Percentiles rank a stretch among this genome's conserved stretches.
Conservation (phyloP, 495 filamentous ascomycete species). For the Penicillium bovifimosum region DNA sequence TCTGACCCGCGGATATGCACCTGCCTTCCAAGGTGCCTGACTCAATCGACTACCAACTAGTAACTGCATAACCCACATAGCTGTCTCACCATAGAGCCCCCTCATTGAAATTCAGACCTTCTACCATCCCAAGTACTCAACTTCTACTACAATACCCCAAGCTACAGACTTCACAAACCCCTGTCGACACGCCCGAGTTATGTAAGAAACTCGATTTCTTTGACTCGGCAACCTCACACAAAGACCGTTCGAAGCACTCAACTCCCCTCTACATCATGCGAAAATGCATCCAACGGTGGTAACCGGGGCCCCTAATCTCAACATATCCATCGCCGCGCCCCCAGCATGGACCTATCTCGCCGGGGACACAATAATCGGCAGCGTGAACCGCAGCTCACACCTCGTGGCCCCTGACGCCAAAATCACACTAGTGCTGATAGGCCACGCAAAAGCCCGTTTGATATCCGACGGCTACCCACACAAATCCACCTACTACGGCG, state of each 20-base stretch:
- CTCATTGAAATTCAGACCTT: no score
- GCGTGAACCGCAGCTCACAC: background rate
- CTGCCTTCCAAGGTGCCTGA: no score
- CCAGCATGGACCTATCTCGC: background rate
- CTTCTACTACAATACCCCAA: background rate
- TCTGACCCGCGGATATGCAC: no score
- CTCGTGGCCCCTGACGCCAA: background rate
- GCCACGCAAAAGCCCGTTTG: background rate
- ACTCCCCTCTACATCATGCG: background rate
- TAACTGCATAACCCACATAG: no score
- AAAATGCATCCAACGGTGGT: background rate
- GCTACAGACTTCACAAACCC: no score
- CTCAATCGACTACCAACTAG: no score
- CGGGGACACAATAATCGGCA: slow-evolving; percentile 5
- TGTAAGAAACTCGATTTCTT: background rate
- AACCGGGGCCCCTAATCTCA: background rate
- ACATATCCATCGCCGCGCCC: background rate
- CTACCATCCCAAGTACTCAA: background rate
- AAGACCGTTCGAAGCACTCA: background rate
- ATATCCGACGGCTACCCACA: background rate
- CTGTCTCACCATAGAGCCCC: no score
- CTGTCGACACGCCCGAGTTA: background rate
- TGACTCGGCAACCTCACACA: background rate
- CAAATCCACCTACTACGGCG: background rate
- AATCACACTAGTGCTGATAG: background rate